phyloP scores from a whole-genome alignment of 306 rosid species.

The Castanea mollissima region DNA sequence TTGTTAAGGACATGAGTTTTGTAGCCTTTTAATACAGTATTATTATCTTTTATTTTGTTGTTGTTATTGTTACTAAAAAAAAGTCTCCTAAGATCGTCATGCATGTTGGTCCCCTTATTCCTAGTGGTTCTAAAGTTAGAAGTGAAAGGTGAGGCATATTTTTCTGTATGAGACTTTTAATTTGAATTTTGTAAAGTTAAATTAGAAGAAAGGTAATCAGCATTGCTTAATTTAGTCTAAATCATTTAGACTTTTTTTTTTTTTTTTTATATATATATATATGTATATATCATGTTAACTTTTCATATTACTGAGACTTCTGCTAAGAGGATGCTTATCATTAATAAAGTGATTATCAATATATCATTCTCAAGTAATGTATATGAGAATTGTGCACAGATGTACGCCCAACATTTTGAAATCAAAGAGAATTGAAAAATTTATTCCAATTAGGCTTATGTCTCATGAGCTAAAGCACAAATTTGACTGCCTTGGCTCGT shows the following conservation, averaged over 20 bases:
- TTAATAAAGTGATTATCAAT: neutral
- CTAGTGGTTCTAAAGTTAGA: neutral
- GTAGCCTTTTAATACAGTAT: neutral
- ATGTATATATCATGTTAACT: neutral
- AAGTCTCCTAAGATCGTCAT: neutral
- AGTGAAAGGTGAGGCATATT: neutral
- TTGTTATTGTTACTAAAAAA: neutral
- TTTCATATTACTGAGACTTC: neutral
- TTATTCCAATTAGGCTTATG: neutral
- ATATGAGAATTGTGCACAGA: neutral
- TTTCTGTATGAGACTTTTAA: neutral
- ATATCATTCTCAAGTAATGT: neutral
- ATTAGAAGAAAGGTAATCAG: neutral
- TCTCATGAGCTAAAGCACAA: neutral
- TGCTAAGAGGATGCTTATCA: neutral
- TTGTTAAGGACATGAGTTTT: neutral
- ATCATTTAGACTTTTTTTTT: neutral
- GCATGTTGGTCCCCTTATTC: neutral
- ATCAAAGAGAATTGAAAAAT: neutral
- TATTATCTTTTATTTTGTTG: neutral
- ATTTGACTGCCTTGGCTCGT: neutral
- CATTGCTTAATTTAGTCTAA: neutral
- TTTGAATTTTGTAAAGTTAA: neutral
- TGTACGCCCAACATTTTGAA: neutral
- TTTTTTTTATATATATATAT: too few relatives aligned